Evolutionary conservation across 345 rosid genomes (phyloP).

Genomic region (Schrenkiella parvula): DNA sequence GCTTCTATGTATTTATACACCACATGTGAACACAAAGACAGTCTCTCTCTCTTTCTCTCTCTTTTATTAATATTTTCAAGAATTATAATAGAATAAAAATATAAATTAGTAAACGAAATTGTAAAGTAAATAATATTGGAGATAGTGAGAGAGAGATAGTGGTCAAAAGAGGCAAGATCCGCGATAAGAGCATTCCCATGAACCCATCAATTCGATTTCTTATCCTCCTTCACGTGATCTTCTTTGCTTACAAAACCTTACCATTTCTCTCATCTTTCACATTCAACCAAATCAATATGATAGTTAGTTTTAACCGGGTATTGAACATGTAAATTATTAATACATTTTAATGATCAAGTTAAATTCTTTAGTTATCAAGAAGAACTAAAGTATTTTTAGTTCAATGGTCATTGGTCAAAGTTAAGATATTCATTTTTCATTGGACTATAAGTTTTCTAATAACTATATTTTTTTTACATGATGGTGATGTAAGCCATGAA

Average conservation of each 20-base stretch:
- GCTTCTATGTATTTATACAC: conserved; percentile 29
- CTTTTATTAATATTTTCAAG: not conserved
- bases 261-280: not conserved
- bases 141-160: conserved; percentile 14
- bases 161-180: conserved; percentile 67
- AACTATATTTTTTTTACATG: not conserved
- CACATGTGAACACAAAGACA: conserved; percentile 29
- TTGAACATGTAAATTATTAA: not conserved
- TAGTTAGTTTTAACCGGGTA: not conserved
- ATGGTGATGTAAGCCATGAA: not conserved
- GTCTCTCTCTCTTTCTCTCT: not conserved
- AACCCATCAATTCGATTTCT: conserved; percentile 40
- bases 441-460: not conserved
- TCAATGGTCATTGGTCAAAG: not conserved
- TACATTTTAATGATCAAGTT: not conserved
- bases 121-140: not conserved
- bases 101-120: not conserved
- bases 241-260: conserved; percentile 13
- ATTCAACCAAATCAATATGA: not conserved
- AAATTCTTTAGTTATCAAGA: not conserved
- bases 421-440: not conserved
- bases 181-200: conserved; percentile 55
- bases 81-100: not conserved
- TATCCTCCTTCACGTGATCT: conserved; percentile 39
- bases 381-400: not conserved